Evolutionary conservation across 2,329 filamentous ascomycete species (phyloP).

Genomic region (Trichophyton schoenleinii): DNA sequence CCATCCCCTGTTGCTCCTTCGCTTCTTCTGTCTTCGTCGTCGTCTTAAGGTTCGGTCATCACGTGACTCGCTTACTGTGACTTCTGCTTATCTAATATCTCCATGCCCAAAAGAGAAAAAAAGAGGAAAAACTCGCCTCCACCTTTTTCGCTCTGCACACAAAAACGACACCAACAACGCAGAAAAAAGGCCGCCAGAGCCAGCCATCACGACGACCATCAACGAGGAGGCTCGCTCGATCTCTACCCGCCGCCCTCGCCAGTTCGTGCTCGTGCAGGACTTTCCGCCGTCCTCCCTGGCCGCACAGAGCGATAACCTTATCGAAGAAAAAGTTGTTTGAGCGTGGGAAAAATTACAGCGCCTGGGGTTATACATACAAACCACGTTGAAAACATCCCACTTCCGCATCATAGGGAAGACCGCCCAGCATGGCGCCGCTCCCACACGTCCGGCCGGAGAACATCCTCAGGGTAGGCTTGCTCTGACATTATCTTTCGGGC

Average conservation of each 20-base stretch:
- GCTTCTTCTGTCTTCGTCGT: too few species aligned
- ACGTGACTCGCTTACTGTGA: background rate
- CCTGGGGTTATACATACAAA: background rate
- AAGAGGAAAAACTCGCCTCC: background rate
- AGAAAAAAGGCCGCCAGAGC: background rate
- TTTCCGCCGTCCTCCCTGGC: background rate
- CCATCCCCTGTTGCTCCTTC: too few species aligned
- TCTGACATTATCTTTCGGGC: slow-evolving; percentile 5
- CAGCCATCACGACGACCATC: background rate
- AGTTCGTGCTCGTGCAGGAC: background rate
- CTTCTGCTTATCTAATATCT: background rate
- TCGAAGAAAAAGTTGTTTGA: background rate
- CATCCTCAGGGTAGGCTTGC: slow-evolving; percentile 62
- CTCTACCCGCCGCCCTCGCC: background rate
- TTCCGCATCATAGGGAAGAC: slow-evolving; percentile 12
- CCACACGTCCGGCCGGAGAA: slow-evolving; percentile 97
- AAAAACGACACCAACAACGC: background rate
- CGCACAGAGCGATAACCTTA: background rate
- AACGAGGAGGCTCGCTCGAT: background rate
- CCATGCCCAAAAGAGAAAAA: background rate
- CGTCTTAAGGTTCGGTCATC: background rate
- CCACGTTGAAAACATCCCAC: background rate
- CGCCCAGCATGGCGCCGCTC: slow-evolving; percentile 71
- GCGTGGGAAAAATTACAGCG: background rate
- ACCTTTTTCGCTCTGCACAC: background rate